These are phyloP conservation scores for Aciculosporium take DNA, from an alignment of 2,329 filamentous ascomycete species.

Conservation along the genomic window DNA sequence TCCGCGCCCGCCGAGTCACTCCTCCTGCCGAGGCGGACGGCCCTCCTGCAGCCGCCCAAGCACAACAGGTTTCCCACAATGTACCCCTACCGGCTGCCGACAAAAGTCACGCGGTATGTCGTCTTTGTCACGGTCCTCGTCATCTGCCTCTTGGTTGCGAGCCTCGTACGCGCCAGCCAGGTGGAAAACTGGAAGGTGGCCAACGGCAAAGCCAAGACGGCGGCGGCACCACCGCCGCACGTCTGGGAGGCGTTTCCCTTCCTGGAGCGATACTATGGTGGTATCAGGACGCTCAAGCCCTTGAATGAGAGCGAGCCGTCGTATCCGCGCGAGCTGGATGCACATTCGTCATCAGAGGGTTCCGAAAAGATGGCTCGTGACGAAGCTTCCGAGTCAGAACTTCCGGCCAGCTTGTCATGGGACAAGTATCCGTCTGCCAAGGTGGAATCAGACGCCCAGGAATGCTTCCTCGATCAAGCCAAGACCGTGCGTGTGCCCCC, in stretches of 20 bases:
- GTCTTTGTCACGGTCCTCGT: constrained; percentile 55
- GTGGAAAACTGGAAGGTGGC: constrained; percentile 50
- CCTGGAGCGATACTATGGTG: constrained; percentile 78
- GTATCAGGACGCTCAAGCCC: constrained; percentile 57
- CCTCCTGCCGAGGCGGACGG: constrained; percentile 25
- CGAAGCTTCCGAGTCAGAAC: constrained; percentile 4
- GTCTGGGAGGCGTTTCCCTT: constrained; percentile 79
- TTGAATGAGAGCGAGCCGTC: constrained; percentile 58
- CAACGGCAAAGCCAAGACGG: constrained; percentile 29
- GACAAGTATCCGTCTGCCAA: constrained; percentile 19
- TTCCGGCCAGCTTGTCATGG: constrained; percentile 18
- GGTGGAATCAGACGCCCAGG: constrained; percentile 41
- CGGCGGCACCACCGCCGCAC: constrained; percentile 46
- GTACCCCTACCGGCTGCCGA: constrained; percentile 50
- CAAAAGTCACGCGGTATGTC: constrained; percentile 63
- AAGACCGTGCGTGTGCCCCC: constrained; percentile 52
- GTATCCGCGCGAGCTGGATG: constrained; percentile 54
- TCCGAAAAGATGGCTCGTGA: constrained; percentile 9
- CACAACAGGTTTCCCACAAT: constrained; percentile 12
- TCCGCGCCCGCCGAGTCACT: constrained; percentile 27
- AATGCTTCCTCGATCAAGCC: constrained; percentile 65
- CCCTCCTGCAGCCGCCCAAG: background rate
- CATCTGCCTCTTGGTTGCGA: constrained; percentile 63
- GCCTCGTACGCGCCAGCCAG: constrained; percentile 59
- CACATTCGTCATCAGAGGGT: constrained; percentile 1